Base-by-base conservation (phyloP, 331 rosid species). In the Quercus phellos region DNA sequence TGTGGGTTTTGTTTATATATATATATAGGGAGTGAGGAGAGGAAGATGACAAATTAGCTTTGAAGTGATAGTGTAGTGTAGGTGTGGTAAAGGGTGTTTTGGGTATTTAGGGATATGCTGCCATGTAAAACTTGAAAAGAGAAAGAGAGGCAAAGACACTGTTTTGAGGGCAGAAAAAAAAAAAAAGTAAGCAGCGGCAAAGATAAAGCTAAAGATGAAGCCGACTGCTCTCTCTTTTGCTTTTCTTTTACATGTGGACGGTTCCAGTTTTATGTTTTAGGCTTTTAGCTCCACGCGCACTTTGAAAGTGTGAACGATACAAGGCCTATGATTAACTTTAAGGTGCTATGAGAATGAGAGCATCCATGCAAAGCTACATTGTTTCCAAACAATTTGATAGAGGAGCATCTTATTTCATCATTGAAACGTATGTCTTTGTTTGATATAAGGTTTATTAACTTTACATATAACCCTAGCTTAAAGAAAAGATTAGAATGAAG, bases 151-250 rank as follows among this genome's bases (percentile, higher is more conserved):
- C 74, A 80, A 78, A 84, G 83, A 60, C 68, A 22, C 58, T 79
- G 88, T 81, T 81, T 81, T 60, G 73, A 64, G 77, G 71, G 83
- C 60, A 34, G 60, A 82, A 64, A 82, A 82, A 6, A 34, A 6
- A 34, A 0, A 35, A 38, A 38, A 77, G 84, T 77, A 8, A 50
- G 75, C 56, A 29, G 85, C 60, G 77, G 73, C 32, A 77, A 87
- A 87, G 87, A 78, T 78, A 89, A 89, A 87, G 93, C 74, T 88
- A 86, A 90, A 84, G 89, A 82, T 77, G 85, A 79, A 86, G 59
- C 77, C 71, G 82, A 78, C 87, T 69, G n/a, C 67, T 78, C 66
- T 78, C 10, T 76, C 87, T 84, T 83, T 77, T 73, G 72, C 80
- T 77, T 82, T 80, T 84, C 54, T 55, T 18, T 18, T 29, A 24